Base-by-base conservation (phyloP, 441 rosid genomes). In the Rhodomyrtus psidioides region DNA sequence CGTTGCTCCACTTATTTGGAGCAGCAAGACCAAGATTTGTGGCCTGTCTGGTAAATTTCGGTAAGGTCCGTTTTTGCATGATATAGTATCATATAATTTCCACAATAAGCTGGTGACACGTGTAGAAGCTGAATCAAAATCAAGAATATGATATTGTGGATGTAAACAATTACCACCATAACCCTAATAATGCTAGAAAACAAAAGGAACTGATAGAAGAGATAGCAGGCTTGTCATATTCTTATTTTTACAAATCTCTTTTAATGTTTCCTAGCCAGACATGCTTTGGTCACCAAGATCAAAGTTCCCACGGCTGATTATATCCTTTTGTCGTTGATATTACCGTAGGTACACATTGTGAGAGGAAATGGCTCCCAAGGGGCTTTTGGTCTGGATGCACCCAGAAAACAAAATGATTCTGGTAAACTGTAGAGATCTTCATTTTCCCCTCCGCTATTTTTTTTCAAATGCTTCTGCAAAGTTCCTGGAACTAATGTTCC, bases 351-450 rank as follows among this genome's bases (percentile, higher is more conserved):
- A 39, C 70, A 86, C 82, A 82, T 82, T 54, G 85, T 86, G 62
- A 86, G 82, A 70, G 55, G 53, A 46, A 65, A 55, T 39, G 42
- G 26, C 12, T 74, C 82, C 51, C 53, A 42, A 44, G 54, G 56
- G 55, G 70, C n/a, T 16, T 60, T 19, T 55, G 85, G 85, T 86
- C 53, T 86, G n/a, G 86, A 74, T 84, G 85, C 90, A 84, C 81
- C 87, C 60, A 89, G 85, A 83, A 89, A 86, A 49, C 86, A 86
- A 85, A 87, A 84, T 39, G 70, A 76, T 81, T 84, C 88, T 58
- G 89, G 91, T 89, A 82, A 60, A 83, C 55, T 59, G 79, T 19
- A 55, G 19, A 53, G 55, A 24, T 84, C 83, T 74, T 84, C 56
- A 82, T 46, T 62, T 75, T 57, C 51, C 84, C 51, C 84, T 58